These are phyloP conservation scores for Xanthoceras sorbifolium DNA, from an alignment of 345 rosid species.

Conservation along the genomic window DNA sequence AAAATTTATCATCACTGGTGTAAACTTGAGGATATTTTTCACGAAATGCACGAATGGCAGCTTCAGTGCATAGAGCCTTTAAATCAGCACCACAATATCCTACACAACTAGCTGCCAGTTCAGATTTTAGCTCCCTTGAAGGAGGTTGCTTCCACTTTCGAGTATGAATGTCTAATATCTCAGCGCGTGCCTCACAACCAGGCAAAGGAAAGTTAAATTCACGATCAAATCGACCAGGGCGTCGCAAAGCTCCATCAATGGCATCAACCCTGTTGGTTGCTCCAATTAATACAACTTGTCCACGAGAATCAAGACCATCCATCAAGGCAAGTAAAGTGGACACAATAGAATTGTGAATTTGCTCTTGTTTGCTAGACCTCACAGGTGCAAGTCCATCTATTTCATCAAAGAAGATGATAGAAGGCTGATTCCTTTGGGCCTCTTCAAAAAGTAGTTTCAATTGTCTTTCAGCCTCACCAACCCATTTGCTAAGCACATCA, in stretches of 20 bases:
- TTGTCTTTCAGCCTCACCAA: conserved; percentile 99
- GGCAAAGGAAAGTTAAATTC: conserved; percentile 98
- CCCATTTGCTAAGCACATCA: conserved; percentile 99
- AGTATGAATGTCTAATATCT: conserved; percentile 94
- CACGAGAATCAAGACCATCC: conserved; percentile 99
- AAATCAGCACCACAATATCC: conserved; percentile 99
- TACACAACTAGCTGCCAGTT: conserved; percentile 96
- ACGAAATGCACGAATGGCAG: conserved; percentile 98
- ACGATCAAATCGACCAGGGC: conserved; percentile 99
- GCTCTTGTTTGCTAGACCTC: conserved; percentile 99
- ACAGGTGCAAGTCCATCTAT: conserved; percentile 99
- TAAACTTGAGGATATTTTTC: conserved; percentile 99
- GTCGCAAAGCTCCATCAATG: conserved; percentile 98
- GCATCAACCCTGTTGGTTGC: conserved; percentile 99
- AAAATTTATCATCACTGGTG: conserved; percentile 92
- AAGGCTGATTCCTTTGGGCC: conserved; percentile 98
- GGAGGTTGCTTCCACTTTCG: conserved; percentile 99
- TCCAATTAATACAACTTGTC: conserved; percentile 99
- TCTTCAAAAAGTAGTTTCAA: conserved; percentile 96
- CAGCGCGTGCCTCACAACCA: conserved; percentile 96
- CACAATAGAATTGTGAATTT: conserved; percentile 98
- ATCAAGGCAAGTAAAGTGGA: conserved; percentile 98
- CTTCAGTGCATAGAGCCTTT: conserved; percentile 96
- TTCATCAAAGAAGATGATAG: conserved; percentile 98
- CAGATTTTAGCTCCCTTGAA: conserved; percentile 72